A percentile compares a stretch with the other conserved stretches of the same genome.
Conservation (phyloP, 495 filamentous ascomycete species). For the Xylaria intraflava region DNA sequence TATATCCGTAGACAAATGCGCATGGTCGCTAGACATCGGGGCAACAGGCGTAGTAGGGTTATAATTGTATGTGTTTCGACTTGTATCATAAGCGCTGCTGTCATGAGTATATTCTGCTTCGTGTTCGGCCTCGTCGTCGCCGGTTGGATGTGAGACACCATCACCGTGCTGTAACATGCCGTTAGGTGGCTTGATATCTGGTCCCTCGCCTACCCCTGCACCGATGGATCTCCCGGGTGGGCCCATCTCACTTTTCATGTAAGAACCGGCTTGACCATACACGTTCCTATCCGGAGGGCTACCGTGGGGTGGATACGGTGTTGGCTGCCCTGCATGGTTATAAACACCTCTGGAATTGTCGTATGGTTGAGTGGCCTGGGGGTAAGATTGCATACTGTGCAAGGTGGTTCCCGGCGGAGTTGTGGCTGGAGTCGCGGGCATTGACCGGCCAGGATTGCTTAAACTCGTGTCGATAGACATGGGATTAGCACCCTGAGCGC, state of each 20-base stretch:
- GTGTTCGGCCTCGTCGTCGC: conserved; percentile 68
- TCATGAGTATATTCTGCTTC: conserved; percentile 79
- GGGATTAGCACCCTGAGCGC: conserved; percentile 59
- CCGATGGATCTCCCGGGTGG: conserved; percentile 62
- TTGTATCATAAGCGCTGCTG: conserved; percentile 58
- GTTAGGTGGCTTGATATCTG: conserved; percentile 63
- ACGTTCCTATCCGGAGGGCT: conserved; percentile 62
- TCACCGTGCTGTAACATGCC: conserved; percentile 55
- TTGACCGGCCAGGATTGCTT: conserved; percentile 69
- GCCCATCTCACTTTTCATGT: conserved; percentile 88
- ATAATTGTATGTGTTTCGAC: conserved; percentile 69
- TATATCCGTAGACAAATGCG: conserved; percentile 80
- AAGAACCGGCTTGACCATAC: conserved; percentile 60
- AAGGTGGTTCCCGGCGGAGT: conserved; percentile 77
- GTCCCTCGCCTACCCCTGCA: conserved; percentile 49
- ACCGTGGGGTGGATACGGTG: conserved; percentile 60
- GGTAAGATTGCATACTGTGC: conserved; percentile 69
- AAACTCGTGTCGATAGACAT: conserved; percentile 81
- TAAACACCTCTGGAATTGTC: conserved; percentile 77
- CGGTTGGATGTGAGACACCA: conserved; percentile 46
- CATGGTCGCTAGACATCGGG: conserved; percentile 64
- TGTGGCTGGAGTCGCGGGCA: conserved; percentile 89
- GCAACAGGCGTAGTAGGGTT: conserved; percentile 54
- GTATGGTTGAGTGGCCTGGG: conserved; percentile 65
- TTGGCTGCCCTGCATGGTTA: conserved; percentile 61